Evolutionary conservation across 129 eudicot species (phyloP).

Genomic region (Chrysanthemum seticuspe): DNA sequence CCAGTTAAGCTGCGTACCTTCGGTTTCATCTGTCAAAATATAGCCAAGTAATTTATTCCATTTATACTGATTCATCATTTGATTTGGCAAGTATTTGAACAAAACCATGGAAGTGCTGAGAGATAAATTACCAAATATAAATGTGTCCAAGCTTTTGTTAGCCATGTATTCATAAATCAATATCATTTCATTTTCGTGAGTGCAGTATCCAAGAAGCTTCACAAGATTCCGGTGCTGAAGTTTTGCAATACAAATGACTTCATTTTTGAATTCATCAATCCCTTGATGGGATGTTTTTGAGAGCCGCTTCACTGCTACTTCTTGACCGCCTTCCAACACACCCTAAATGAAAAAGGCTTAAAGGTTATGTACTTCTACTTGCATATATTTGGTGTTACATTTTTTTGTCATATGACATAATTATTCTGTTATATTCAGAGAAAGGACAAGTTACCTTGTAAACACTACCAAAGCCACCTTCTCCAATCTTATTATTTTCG

Average conservation of each 20-base stretch:
- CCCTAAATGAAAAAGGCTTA: slow-evolving; percentile 31
- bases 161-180: slow-evolving; percentile 39
- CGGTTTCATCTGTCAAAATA: slow-evolving; percentile 14
- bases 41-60: no score
- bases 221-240: slow-evolving; percentile 39
- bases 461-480: slow-evolving; percentile 32
- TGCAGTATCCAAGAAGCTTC: slow-evolving; percentile 38
- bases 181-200: slow-evolving; percentile 24
- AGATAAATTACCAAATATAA: slow-evolving; percentile 36
- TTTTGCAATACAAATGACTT: slow-evolving; percentile 30
- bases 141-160: slow-evolving; percentile 44
- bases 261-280: slow-evolving; percentile 30
- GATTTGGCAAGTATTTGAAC: no score
- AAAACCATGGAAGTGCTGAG: not conserved
- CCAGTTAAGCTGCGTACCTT: slow-evolving; percentile 10
- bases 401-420: not conserved
- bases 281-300: slow-evolving; percentile 43
- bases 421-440: not conserved
- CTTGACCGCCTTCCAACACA: slow-evolving; percentile 36
- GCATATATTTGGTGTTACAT: not conserved
- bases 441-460: slow-evolving; percentile 18
- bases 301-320: slow-evolving; percentile 40
- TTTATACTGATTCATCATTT: no score
- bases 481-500: slow-evolving; percentile 19
- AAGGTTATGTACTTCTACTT: not conserved